Evolutionary conservation across 2,329 filamentous ascomycete species (phyloP).

Genomic region (Fusarium circinatum): DNA sequence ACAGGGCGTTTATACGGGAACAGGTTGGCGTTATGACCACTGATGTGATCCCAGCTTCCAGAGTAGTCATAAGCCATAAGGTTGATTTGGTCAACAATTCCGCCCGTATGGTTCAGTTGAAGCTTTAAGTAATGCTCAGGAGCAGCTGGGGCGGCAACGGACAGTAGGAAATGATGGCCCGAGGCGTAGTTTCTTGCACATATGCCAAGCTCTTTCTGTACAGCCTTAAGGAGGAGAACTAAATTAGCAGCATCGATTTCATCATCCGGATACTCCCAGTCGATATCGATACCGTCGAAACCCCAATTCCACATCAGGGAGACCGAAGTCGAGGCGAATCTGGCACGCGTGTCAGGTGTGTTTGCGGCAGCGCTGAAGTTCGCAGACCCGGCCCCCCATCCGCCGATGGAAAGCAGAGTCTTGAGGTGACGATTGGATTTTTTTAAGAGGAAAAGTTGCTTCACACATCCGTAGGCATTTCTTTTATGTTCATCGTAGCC

Average conservation of each 20-base stretch:
- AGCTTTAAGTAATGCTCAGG: conserved; percentile 20
- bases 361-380: conserved; percentile 30
- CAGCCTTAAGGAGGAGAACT: conserved; percentile 23
- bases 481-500: conserved; percentile 10
- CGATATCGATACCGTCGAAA: conserved; percentile 32
- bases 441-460: conserved; percentile 30
- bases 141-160: conserved; percentile 26
- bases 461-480: conserved; percentile 33
- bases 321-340: conserved; percentile 27
- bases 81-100: conserved; percentile 25
- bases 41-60: conserved; percentile 43
- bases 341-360: conserved; percentile 15
- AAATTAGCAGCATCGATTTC: conserved; percentile 23
- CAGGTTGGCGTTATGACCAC: conserved; percentile 31
- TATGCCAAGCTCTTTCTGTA: conserved; percentile 22
- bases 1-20: conserved; percentile 52
- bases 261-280: conserved; percentile 29
- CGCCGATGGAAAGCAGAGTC: conserved; percentile 28
- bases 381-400: conserved; percentile 23
- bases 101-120: conserved; percentile 13
- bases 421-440: conserved; percentile 31
- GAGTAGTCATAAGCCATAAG: conserved; percentile 35
- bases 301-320: conserved; percentile 32
- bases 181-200: conserved; percentile 9
- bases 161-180: conserved; percentile 21